phyloP scores from a whole-genome alignment of 805 yeast genomes.

The Candida namnaoensis region DNA sequence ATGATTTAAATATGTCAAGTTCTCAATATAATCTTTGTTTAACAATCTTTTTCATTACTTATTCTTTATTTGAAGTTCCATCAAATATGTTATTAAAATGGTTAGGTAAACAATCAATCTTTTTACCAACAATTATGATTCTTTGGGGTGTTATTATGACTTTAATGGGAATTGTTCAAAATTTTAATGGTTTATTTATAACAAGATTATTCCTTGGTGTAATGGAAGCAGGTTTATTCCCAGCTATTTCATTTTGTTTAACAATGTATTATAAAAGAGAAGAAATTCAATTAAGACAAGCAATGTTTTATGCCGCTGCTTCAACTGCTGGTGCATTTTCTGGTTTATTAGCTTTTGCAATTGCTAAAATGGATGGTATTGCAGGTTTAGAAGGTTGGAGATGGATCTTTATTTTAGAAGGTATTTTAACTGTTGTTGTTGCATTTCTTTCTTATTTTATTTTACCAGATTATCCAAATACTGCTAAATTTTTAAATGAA shows the following conservation, averaged over 20 bases:
- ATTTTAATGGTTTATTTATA: constrained; percentile 33
- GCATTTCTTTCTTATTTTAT: constrained; percentile 22
- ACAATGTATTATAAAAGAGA: constrained; percentile 28
- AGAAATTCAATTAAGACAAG: constrained; percentile 28
- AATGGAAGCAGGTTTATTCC: constrained; percentile 31
- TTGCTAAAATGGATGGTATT: constrained; percentile 22
- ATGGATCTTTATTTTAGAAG: constrained; percentile 33
- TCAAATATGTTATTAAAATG: constrained; percentile 36
- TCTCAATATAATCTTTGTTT: constrained; percentile 35
- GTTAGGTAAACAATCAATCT: constrained; percentile 33
- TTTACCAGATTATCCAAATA: constrained; percentile 34
- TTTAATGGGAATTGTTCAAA: constrained; percentile 36
- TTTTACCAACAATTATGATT: constrained; percentile 37
- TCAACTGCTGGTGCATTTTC: constrained; percentile 37
- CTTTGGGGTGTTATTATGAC: constrained; percentile 42
- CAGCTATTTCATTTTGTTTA: constrained; percentile 29
- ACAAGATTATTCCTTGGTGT: constrained; percentile 37
- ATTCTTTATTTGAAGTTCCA: constrained; percentile 25
- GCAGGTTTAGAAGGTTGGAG: constrained; percentile 34
- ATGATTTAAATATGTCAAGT: constrained; percentile 31
- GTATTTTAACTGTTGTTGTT: constrained; percentile 34
- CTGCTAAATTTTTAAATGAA: constrained; percentile 33
- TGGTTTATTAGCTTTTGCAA: constrained; percentile 32
- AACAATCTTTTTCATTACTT: constrained; percentile 39
- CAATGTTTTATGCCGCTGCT: constrained; percentile 28